Evolutionary conservation across 257 asterid genomes (phyloP).

Genomic region (Pogostemon cablin): DNA sequence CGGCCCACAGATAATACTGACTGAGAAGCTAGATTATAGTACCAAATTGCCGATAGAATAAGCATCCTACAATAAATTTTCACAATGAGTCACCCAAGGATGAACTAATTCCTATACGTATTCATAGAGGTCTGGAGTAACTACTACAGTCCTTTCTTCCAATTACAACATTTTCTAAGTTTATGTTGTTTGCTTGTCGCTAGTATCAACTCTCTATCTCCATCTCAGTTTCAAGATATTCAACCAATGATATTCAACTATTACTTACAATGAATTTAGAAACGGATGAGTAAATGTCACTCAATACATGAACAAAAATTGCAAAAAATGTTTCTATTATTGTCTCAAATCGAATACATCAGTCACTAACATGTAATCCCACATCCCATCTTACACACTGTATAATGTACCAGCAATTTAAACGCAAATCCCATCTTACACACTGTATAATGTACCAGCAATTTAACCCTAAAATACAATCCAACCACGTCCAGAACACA

Average conservation of each 20-base stretch:
- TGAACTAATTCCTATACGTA: not conserved
- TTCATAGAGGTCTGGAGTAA: not conserved
- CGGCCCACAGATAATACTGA: not conserved
- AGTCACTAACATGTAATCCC: constrained; percentile 16
- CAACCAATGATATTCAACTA: not conserved
- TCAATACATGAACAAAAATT: not conserved
- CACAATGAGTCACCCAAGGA: not conserved
- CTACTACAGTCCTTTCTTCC: not conserved
- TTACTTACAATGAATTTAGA: not conserved
- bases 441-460: not conserved
- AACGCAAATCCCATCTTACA: not conserved
- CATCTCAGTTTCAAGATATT: not conserved
- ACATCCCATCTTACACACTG: not conserved
- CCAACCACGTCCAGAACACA: constrained; percentile 4
- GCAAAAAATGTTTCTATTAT: not conserved
- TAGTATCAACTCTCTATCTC: not conserved
- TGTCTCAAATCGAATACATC: not conserved
- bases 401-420: too few species aligned
- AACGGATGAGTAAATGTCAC: not conserved
- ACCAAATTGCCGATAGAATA: not conserved
- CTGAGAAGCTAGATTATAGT: not conserved
- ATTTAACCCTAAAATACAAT: constrained; percentile 23
- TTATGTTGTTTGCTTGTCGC: not conserved
- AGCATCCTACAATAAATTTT: not conserved
- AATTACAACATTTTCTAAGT: not conserved